Evolutionary conservation across 768 basidiomycete species (phyloP), one percentile per base, ranked within the genome.

Genomic region (Cyclocybe cylindracea): DNA sequence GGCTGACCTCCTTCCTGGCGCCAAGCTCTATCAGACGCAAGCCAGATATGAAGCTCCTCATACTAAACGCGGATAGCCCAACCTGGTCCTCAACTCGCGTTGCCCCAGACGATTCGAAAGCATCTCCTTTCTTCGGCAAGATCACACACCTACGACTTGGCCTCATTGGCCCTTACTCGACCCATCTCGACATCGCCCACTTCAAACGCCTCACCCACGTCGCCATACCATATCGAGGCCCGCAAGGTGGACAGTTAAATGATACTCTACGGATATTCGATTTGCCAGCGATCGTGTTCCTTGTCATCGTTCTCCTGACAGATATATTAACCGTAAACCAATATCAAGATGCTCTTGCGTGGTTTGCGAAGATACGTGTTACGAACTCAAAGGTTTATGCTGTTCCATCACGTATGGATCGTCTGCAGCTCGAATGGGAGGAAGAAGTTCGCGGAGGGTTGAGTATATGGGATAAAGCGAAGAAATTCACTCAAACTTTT

Each of bases 341-440:
- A 14, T 44, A 43, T 11, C 24, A 47, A 32, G 45, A 57, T 14
- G 56, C 53, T 8, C 10, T 60, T 11, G 34, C 32, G 1, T 67
- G 62, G 64, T 45, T 62, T n/a, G 42, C 13, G 13, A 41, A 44
- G 7, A 52, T 33, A 33, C 49, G 59, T n/a, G 32, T 16, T 4
- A 42, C 32, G 0, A 41, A 44, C 10, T 32, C 48, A n/a, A 54
- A 47, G 33, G 43, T 62, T 9, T 58, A 44, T 39, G 41, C 51
- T 11, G 43, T 58, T 11, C 42, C 54, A 13, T 59, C 54, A 4
- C 54, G 36, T n/a, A 37, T 45, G 4, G 42, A 39, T 4, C 33
- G 53, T 34, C 46, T 66, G 2, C 58, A 53, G 39, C 44, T 33
- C 10, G 63, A 65, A 47, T 67, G 67, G 67, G 63, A 65, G 39